phyloP scores from a whole-genome alignment of 1,284 basidiomycete genomes.

The Ganoderma boninense region DNA sequence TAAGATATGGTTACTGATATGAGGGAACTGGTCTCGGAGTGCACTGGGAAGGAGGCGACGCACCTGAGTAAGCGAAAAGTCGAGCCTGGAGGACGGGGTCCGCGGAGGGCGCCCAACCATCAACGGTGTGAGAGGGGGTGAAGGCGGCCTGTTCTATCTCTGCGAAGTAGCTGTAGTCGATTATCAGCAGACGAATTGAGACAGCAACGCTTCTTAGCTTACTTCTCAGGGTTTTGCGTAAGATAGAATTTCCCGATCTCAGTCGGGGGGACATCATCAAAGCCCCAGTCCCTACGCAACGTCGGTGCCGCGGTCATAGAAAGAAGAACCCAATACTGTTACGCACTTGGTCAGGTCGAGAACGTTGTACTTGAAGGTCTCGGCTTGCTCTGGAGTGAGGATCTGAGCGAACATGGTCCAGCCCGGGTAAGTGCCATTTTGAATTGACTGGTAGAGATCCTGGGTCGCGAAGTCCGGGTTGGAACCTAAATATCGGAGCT shows the following conservation, averaged over 20 bases:
- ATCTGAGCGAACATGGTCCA: conserved; percentile 89
- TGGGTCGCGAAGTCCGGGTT: conserved; percentile 87
- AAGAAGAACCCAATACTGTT: not conserved
- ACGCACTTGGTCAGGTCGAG: conserved; percentile 86
- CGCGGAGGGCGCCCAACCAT: conserved; percentile 51
- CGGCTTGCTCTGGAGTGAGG: conserved; percentile 88
- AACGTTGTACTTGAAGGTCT: conserved; percentile 80
- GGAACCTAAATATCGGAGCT: conserved; percentile 55
- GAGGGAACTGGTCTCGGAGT: not conserved
- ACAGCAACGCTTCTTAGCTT: not conserved
- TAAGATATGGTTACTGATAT: not conserved
- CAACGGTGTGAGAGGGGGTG: conserved; percentile 80
- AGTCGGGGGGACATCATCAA: conserved; percentile 62
- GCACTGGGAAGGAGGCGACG: not conserved
- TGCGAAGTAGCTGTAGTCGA: conserved; percentile 65
- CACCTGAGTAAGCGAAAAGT: conserved; percentile 50
- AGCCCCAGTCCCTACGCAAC: conserved; percentile 38
- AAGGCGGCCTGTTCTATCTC: conserved; percentile 89
- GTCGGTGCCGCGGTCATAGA: conserved; percentile 1
- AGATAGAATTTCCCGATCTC: conserved; percentile 89
- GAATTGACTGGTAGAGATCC: conserved; percentile 82
- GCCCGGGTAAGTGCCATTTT: conserved; percentile 75
- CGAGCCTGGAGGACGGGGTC: conserved; percentile 56
- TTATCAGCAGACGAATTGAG: conserved; percentile 4
- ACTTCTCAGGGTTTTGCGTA: conserved; percentile 84